Conservation (phyloP, 768 basidiomycete genomes). For the Lactifluus volemus region DNA sequence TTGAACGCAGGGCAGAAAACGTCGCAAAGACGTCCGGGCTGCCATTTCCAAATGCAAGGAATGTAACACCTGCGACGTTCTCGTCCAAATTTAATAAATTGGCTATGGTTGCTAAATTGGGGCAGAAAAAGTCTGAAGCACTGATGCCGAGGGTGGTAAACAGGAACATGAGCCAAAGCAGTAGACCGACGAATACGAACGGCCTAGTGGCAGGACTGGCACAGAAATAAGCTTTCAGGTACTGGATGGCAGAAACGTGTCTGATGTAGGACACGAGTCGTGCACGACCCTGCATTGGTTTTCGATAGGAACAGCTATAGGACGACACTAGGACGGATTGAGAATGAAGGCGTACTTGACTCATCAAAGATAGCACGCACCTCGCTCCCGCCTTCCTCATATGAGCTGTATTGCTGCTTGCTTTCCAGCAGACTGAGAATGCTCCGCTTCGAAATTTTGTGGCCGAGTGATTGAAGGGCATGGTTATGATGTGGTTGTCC, state of each 20-base stretch:
- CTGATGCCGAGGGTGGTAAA: conserved; percentile 94
- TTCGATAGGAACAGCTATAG: conserved; percentile 41
- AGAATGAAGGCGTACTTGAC: neutral
- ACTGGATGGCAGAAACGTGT: conserved; percentile 66
- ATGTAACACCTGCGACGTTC: conserved; percentile 92
- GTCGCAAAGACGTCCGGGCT: conserved; percentile 96
- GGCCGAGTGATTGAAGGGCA: neutral
- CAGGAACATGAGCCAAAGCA: conserved; percentile 81
- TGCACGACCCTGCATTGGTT: conserved; percentile 61
- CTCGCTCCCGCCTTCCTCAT: neutral
- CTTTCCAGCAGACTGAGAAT: neutral
- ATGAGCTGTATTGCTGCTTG: neutral
- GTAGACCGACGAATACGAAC: conserved; percentile 48
- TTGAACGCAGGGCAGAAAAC: conserved; percentile 80
- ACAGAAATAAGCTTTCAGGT: conserved; percentile 68
- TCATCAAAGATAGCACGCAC: conserved; percentile 10
- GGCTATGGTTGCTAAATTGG: conserved; percentile 87
- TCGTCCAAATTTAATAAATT: conserved; percentile 81
- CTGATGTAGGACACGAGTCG: conserved; percentile 44
- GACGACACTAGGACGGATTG: conserved; percentile 46
- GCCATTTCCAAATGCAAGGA: conserved; percentile 95
- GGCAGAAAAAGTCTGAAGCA: conserved; percentile 96
- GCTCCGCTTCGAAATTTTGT: neutral
- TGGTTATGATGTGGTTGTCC: conserved; percentile 18
- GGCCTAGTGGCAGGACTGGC: conserved; percentile 46